Evolutionary conservation across 179 eudicot genomes (phyloP).

Genomic region (Amaranthus tricolor): DNA sequence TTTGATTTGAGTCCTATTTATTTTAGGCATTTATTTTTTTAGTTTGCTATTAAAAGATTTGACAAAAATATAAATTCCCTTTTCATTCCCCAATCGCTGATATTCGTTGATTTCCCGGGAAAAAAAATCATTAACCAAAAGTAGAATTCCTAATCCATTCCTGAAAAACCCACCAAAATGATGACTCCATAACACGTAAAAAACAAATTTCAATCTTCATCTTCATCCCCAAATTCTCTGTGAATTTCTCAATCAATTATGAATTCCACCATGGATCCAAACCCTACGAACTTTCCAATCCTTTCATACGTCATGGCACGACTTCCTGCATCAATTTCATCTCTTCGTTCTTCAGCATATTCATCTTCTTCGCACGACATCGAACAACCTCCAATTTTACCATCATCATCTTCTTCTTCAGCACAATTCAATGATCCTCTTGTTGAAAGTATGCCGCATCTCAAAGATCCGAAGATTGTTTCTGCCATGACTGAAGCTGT

Average conservation of each 20-base stretch:
- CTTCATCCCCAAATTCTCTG: background rate
- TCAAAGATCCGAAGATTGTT: constrained; percentile 62
- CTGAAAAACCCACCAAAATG: background rate
- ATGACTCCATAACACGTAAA: background rate
- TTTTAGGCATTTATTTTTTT: too few relatives aligned
- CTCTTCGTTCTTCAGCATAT: constrained; percentile 29
- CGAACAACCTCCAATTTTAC: constrained; percentile 45
- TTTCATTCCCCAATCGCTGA: too few relatives aligned
- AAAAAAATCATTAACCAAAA: too few relatives aligned
- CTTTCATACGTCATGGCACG: constrained; percentile 65
- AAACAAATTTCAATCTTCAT: background rate
- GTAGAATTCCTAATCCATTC: too few relatives aligned
- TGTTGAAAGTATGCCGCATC: constrained; percentile 66
- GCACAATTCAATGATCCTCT: constrained; percentile 40
- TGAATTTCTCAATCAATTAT: background rate
- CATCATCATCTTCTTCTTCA: background rate
- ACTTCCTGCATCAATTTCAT: constrained; percentile 42
- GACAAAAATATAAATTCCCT: too few relatives aligned
- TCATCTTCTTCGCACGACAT: constrained; percentile 40
- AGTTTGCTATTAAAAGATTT: too few relatives aligned
- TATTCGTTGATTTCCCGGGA: too few relatives aligned
- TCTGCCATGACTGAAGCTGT: constrained; percentile 67
- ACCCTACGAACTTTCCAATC: constrained; percentile 52
- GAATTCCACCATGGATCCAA: constrained; percentile 54
- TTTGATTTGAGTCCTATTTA: too few relatives aligned